Evolutionary conservation across 1,139 yeast genomes (phyloP).

Genomic region (Geotrichum fermentans): DNA sequence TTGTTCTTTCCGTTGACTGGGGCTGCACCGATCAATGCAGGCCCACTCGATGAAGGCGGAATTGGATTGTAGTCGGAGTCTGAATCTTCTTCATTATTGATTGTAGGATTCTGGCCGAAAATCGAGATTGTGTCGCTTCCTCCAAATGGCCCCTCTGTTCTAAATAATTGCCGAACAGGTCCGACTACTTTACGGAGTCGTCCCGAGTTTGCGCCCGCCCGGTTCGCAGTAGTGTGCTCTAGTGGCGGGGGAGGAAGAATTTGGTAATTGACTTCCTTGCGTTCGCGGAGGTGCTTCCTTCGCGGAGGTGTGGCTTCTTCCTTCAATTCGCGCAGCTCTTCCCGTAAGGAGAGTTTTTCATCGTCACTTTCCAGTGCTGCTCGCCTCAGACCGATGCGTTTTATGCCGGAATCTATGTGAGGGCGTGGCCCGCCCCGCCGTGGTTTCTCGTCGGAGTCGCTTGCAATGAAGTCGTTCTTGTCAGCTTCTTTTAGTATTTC

Average conservation of each 20-base stretch:
- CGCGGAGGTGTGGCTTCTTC: slow-evolving; percentile 48
- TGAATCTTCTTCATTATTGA: slow-evolving; percentile 50
- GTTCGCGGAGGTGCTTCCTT: slow-evolving; percentile 64
- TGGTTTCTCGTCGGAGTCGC: slow-evolving; percentile 26
- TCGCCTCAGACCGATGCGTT: slow-evolving; percentile 15
- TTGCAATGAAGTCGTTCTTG: slow-evolving; percentile 18
- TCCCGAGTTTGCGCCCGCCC: slow-evolving; percentile 21
- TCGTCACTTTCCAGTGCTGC: slow-evolving; percentile 34
- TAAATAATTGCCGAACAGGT: slow-evolving; percentile 30
- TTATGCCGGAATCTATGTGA: slow-evolving; percentile 26
- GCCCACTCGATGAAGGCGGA: slow-evolving; percentile 24
- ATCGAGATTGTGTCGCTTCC: slow-evolving; percentile 86
- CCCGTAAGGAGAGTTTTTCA: slow-evolving; percentile 32
- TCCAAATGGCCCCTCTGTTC: slow-evolving; percentile 36
- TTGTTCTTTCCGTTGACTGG: slow-evolving; percentile 49
- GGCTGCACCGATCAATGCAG: slow-evolving; percentile 37
- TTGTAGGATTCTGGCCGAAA: slow-evolving; percentile 63
- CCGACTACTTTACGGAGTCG: slow-evolving; percentile 30
- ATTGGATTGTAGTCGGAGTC: slow-evolving; percentile 64
- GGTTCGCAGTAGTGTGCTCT: slow-evolving; percentile 39
- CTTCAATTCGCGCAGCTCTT: slow-evolving; percentile 50
- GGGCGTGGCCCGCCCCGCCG: slow-evolving; percentile 39
- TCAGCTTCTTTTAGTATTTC: too few species aligned
- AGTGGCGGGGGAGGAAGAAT: slow-evolving; percentile 71
- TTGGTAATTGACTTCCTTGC: slow-evolving; percentile 76